Evolutionary conservation across 2,329 filamentous ascomycete genomes (phyloP), one percentile per base, ranked within the genome.

Genomic region (Colletotrichum agaves): DNA sequence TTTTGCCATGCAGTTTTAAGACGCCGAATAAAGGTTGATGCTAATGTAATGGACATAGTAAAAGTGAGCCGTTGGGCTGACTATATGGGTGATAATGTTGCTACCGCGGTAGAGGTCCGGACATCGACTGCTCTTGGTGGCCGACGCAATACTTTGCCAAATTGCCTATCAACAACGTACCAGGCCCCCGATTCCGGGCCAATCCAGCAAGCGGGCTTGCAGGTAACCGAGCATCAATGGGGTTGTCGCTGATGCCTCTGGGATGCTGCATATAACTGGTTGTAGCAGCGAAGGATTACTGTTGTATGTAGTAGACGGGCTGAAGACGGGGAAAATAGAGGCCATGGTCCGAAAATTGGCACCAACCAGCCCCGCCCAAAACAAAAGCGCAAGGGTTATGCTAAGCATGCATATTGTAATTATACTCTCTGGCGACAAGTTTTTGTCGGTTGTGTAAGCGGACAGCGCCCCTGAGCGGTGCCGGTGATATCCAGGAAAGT

Each of bases 1-100:
- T 46, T 31, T n/a, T 21, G 46, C n/a, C 15, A 43, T n/a, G 56
- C 27, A 10, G 56, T 59, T 59, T 59, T 31, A 59, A 47, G 43
- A 31, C 46, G 41, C 27, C 27, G 17, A 27, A 23, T 17, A 43
- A 33, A 37, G n/a, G 17, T 15, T 15, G 1, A 17, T n/a, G 23
- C 13, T 59, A 19, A 41, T 49, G 43, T 13, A 59, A 39, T 27
- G 47, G 23, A 31, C 15, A 4, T 31, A 35, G 27, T 31, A 52
- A 12, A 7, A 27, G 27, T 27, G 27, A 27, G 27, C 27, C 6
- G 27, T 5, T 27, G 27, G 27, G 27, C 27, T 27, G 6, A 7
- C 2, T 2, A 27, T 27, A 27, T 1, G 27, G 6, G 27, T 7
- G 27, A 17, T 3, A 17, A 27, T 27, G 27, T 13, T 52, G 47